phyloP scores from a whole-genome alignment of 257 asterid genomes.

The Ilex aquifolium region DNA sequence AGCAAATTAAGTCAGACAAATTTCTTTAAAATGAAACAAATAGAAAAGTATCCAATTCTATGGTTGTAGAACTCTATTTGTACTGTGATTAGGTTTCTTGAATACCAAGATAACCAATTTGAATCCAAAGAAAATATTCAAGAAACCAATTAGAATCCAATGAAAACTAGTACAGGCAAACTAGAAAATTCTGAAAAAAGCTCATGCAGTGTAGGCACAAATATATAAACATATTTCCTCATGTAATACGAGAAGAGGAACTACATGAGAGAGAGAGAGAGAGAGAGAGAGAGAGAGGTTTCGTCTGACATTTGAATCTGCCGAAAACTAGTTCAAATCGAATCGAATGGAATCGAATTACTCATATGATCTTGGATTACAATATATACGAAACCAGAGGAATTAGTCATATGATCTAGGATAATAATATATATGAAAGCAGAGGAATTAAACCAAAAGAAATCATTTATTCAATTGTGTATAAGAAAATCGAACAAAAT shows the following conservation, averaged over 20 bases:
- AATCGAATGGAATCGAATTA: no score
- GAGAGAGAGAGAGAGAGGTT: no score
- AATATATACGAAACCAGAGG: no score
- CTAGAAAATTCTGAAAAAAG: neutral
- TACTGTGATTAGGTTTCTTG: slow-evolving; percentile 22
- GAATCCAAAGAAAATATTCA: no score
- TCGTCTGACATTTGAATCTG: neutral
- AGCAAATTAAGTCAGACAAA: neutral
- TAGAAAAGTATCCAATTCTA: slow-evolving; percentile 1
- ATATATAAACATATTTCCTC: neutral
- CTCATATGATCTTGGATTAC: no score
- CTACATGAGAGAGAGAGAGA: no score
- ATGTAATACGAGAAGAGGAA: neutral
- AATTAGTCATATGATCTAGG: no score
- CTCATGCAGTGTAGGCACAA: neutral
- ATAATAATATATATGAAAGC: no score
- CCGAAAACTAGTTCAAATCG: no score
- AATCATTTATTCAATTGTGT: no score
- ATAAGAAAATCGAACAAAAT: no score
- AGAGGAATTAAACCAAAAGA: no score
- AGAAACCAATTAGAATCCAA: neutral
- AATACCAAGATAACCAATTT: slow-evolving; percentile 12
- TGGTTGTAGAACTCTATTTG: neutral
- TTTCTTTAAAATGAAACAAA: slow-evolving; percentile 16
- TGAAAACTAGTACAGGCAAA: neutral